These are phyloP conservation scores for Sarocladium brachiariae DNA, from an alignment of 2,329 filamentous ascomycete species.

Conservation along the genomic window DNA sequence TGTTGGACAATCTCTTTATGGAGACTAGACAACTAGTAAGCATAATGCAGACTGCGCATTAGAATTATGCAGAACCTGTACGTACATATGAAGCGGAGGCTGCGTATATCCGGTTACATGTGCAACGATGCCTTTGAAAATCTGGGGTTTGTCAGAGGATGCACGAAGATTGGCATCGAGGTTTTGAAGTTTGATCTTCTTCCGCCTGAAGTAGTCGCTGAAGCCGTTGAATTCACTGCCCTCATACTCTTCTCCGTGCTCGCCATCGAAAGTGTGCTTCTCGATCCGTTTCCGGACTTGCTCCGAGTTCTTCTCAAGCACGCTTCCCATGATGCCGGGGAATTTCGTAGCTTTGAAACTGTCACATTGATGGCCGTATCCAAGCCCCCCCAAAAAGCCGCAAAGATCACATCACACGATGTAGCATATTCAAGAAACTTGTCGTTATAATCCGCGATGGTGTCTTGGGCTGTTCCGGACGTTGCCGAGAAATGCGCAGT, in stretches of 20 bases:
- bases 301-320: constrained; percentile 57
- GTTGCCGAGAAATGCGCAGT: background rate
- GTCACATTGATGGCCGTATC: no score
- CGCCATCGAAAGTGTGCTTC: constrained; percentile 65
- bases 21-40: constrained; percentile 31
- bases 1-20: constrained; percentile 83
- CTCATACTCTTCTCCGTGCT: constrained; percentile 86
- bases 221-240: constrained; percentile 85
- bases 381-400: background rate
- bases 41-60: constrained; percentile 37
- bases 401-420: background rate
- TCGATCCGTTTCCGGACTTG: constrained; percentile 56
- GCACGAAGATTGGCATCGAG: constrained; percentile 76
- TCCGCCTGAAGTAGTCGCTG: constrained; percentile 83
- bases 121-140: constrained; percentile 86
- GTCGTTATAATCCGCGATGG: no score
- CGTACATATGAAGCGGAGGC: constrained; percentile 72
- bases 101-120: constrained; percentile 97
- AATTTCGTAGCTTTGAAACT: background rate
- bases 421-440: background rate
- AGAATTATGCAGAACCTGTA: constrained; percentile 8
- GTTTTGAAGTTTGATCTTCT: constrained; percentile 97
- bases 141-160: constrained; percentile 62
- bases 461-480: no score
- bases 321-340: constrained; percentile 45